Conservation (phyloP, 176 grass and related monocot genomes). For the Zoysia japonica region DNA sequence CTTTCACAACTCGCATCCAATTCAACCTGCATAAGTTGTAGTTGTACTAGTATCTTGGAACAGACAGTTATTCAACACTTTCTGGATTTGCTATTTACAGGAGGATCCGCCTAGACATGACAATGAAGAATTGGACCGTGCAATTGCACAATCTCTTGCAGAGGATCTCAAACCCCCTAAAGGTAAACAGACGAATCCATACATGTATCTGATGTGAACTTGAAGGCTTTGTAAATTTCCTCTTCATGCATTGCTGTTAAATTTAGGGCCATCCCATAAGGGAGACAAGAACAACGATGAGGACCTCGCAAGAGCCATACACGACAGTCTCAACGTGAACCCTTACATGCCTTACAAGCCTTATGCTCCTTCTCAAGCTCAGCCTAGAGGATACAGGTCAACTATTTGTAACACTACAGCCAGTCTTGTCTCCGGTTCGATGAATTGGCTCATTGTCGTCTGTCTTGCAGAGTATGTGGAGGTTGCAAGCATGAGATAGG, state of each 20-base stretch:
- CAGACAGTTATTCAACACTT: slow-evolving; percentile 24
- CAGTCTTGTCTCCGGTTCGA: not conserved
- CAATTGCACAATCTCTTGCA: slow-evolving; percentile 80
- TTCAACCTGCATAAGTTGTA: not conserved
- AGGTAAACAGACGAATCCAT: slow-evolving; percentile 39
- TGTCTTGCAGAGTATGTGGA: slow-evolving; percentile 69
- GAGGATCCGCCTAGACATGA: slow-evolving; percentile 67
- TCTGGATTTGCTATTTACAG: slow-evolving; percentile 45
- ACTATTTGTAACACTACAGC: slow-evolving; percentile 13
- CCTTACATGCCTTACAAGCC: slow-evolving; percentile 62
- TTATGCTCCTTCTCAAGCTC: slow-evolving; percentile 56
- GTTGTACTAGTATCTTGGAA: not conserved
- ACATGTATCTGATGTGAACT: not conserved
- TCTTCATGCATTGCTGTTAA: not conserved
- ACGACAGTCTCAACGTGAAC: slow-evolving; percentile 67
- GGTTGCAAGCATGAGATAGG: slow-evolving; percentile 86
- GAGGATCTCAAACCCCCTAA: slow-evolving; percentile 71
- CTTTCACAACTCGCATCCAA: slow-evolving; percentile 27
- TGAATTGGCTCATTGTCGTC: slow-evolving; percentile 9
- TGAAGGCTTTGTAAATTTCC: not conserved
- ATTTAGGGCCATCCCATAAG: slow-evolving; percentile 53
- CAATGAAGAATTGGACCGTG: slow-evolving; percentile 78
- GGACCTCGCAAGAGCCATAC: slow-evolving; percentile 62
- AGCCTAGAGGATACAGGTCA: slow-evolving; percentile 75
- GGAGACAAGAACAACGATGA: slow-evolving; percentile 74